These are phyloP conservation scores for Vanderwaltozyma yarrowii DNA, from an alignment of 805 yeast species.

Conservation along the genomic window DNA sequence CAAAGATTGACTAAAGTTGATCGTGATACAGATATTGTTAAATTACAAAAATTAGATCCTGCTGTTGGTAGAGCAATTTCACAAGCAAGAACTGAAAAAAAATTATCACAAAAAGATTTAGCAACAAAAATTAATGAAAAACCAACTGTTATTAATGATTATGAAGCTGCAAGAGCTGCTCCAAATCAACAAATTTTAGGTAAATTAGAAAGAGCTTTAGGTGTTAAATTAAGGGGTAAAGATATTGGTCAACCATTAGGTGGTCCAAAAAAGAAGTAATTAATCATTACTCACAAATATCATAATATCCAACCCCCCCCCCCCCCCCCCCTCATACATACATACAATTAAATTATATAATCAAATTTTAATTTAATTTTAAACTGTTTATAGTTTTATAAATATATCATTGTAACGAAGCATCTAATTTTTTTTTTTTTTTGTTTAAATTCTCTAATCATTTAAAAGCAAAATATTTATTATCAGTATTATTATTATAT, in stretches of 20 bases:
- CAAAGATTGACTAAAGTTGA: conserved; percentile 91
- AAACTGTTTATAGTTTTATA: too few species aligned
- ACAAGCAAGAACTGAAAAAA: conserved; percentile 78
- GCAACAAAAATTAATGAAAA: conserved; percentile 95
- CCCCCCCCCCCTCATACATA: too few species aligned
- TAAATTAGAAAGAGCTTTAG: conserved; percentile 87
- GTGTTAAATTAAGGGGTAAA: conserved; percentile 93
- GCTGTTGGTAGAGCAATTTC: conserved; percentile 82
- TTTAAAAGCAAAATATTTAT: too few species aligned
- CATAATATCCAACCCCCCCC: too few species aligned
- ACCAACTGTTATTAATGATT: conserved; percentile 90
- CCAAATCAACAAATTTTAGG: conserved; percentile 93
- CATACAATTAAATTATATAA: too few species aligned
- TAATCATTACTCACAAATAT: neutral
- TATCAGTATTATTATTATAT: too few species aligned
- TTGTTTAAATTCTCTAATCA: too few species aligned
- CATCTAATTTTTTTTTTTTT: too few species aligned
- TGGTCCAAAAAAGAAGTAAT: conserved; percentile 34
- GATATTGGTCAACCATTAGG: conserved; percentile 82
- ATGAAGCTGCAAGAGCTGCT: conserved; percentile 92
- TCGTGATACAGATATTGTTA: conserved; percentile 85
- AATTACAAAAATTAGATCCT: conserved; percentile 78
- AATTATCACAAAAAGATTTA: conserved; percentile 87
- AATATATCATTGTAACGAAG: too few species aligned
- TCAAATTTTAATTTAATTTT: too few species aligned